These are phyloP conservation scores for Rhynchosporium agropyri DNA, from an alignment of 2,329 filamentous ascomycete genomes.

Conservation along the genomic window DNA sequence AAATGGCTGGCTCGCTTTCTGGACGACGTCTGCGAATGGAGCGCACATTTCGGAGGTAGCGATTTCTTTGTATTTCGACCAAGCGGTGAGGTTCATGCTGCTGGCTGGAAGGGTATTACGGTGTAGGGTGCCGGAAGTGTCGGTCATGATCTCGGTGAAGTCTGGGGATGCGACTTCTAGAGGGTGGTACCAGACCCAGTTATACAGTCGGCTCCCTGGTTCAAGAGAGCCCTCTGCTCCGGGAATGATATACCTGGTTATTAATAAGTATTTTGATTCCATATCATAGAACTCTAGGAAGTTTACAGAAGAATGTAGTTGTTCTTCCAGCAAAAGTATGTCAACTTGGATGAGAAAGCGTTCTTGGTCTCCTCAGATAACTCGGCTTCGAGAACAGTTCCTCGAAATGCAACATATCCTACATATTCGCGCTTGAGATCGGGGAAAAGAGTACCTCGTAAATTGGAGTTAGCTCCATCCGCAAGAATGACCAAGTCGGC, in stretches of 20 bases:
- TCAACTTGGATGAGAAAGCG: constrained; percentile 45
- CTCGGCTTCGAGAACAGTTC: constrained; percentile 47
- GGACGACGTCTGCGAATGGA: constrained; percentile 22
- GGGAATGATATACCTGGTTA: constrained; percentile 18
- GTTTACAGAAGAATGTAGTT: constrained; percentile 45
- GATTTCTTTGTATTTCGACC: constrained; percentile 25
- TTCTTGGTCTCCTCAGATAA: constrained; percentile 43
- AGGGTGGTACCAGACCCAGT: constrained; percentile 52
- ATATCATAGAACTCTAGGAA: neutral
- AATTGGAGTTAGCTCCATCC: constrained; percentile 29
- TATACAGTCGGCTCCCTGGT: constrained; percentile 47
- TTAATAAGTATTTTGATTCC: neutral
- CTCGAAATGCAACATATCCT: constrained; percentile 48
- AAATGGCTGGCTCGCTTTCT: constrained; percentile 18
- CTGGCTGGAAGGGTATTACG: constrained; percentile 30
- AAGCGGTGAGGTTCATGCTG: constrained; percentile 26
- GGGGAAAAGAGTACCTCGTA: constrained; percentile 24
- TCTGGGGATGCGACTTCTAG: constrained; percentile 24
- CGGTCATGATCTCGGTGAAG: constrained; percentile 41
- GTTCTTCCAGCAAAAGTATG: constrained; percentile 46
- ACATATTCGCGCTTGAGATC: constrained; percentile 27
- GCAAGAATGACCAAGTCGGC: constrained; percentile 29
- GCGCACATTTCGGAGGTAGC: constrained; percentile 24
- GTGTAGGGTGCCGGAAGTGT: constrained; percentile 38
- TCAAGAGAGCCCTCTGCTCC: constrained; percentile 42